Conservation (phyloP, 1,139 yeast species). For the Hanseniaspora sp. region DNA sequence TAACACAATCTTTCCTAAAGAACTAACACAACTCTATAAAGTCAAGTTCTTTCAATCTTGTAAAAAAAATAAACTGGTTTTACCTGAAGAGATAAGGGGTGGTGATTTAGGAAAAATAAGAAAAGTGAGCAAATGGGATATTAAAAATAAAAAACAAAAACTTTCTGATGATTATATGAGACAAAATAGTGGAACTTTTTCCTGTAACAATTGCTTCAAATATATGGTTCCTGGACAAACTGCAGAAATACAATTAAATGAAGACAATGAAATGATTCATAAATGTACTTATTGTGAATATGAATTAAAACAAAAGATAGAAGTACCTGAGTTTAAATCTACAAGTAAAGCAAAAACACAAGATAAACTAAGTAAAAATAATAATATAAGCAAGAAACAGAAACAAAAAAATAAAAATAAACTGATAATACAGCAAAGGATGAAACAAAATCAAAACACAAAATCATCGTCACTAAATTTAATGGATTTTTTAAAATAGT, state of each 20-base stretch:
- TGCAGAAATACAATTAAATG: neutral
- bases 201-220: slow-evolving; percentile 6
- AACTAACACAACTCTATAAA: slow-evolving; percentile 26
- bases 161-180: neutral
- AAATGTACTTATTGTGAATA: slow-evolving; percentile 5
- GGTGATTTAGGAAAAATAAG: neutral
- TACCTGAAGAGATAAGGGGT: slow-evolving; percentile 22
- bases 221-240: slow-evolving; percentile 8
- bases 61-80: slow-evolving; percentile 24
- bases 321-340: neutral
- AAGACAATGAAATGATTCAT: neutral
- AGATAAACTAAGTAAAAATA: neutral
- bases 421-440: slow-evolving; percentile 5
- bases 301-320: neutral
- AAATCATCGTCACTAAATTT: slow-evolving; percentile 1
- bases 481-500: slow-evolving; percentile 10
- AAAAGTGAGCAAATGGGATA: slow-evolving; percentile 14
- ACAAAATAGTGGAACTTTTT: neutral
- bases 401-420: slow-evolving; percentile 5
- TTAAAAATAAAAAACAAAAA: neutral
- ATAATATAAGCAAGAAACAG: neutral
- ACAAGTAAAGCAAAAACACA: neutral
- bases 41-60: slow-evolving; percentile 25
- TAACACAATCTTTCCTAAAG: slow-evolving; percentile 16
- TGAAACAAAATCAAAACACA: slow-evolving; percentile 1